Base-by-base conservation (phyloP, 2,329 filamentous ascomycete genomes). In the Fusarium tupiense region DNA sequence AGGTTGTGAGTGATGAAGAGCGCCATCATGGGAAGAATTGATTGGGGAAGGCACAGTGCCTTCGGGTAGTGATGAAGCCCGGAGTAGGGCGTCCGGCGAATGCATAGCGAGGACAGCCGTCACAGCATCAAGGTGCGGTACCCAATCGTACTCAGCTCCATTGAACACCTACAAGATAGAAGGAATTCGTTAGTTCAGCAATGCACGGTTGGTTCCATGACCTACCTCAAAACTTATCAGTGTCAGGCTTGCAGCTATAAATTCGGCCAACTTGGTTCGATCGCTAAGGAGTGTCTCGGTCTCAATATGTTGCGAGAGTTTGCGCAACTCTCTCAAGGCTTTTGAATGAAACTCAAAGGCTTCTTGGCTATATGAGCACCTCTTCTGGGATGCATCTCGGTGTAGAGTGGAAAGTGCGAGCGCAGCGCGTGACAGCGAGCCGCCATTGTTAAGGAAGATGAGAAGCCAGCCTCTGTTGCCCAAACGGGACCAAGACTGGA, bases 401-500 rank as follows among this genome's bases (percentile, higher is more conserved):
- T 61, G 59, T 10, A 61, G 4, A 3, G 59, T 22, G n/a, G 47
- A 43, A 5, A 54, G 59, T 14, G 59, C 59, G 3, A 61, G n/a
- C 5, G 59, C 58, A 22, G 58, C 58, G 10, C 43, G 29, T 5
- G 58, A 53, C 8, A 61, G n/a, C 11, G 58, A 33, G 9, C 58
- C 46, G 11, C 37, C n/a, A 9, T 43, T 61, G 26, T 7, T 17
- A n/a, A 61, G 46, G 2, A 8, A 43, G 4, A 14, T 17, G n/a
- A 61, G 46, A 2, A 61, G 46, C 58, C 58, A 61, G 22, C 44
- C 37, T 53, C 58, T 53, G n/a, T 41, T 61, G 2, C 58, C 58
- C 3, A 61, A 9, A 10, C n/a, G 3, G 11, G 46, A 61, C 6
- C 19, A 13, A 14, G 20, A 10, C 12, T 11, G 37, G 22, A 35